phyloP scores from a whole-genome alignment of 257 asterid species.

The Nyctanthes arbortristis region DNA sequence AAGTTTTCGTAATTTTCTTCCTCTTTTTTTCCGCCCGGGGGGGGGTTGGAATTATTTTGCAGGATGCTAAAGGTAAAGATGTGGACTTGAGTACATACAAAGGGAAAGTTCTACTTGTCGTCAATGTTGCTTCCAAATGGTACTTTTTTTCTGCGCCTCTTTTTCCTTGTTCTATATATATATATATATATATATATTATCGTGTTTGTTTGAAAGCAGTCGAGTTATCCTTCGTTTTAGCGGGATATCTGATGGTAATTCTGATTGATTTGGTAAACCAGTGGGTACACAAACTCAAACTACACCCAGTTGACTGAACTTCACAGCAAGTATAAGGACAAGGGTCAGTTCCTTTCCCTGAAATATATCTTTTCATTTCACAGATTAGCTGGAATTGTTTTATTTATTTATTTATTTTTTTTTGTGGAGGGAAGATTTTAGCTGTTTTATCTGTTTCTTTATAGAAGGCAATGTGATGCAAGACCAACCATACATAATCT shows the following conservation, averaged over 20 bases:
- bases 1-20: background rate
- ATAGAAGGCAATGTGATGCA: too few relatives aligned
- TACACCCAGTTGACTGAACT: slow-evolving; percentile 78
- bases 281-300: slow-evolving; percentile 73
- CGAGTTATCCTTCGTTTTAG: background rate
- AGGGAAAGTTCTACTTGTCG: slow-evolving; percentile 87
- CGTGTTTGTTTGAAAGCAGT: background rate
- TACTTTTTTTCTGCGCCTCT: slow-evolving; percentile 20
- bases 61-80: slow-evolving; percentile 69
- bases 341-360: slow-evolving; percentile 46
- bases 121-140: slow-evolving; percentile 99
- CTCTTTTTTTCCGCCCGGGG: too few relatives aligned
- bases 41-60: slow-evolving; percentile 25
- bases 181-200: background rate
- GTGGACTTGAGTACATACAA: slow-evolving; percentile 60
- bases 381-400: too few relatives aligned
- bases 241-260: background rate
- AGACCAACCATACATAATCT: too few relatives aligned
- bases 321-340: slow-evolving; percentile 57
- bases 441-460: too few relatives aligned
- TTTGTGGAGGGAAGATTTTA: too few relatives aligned
- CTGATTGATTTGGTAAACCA: slow-evolving; percentile 41
- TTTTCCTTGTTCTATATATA: background rate
- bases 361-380: too few relatives aligned
- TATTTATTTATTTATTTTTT: too few relatives aligned